Percentiles rank a stretch among this genome's conserved stretches.
These are phyloP conservation scores for Fusarium verrucosum DNA, from an alignment of 2,329 filamentous ascomycete species.

Conservation along the genomic window DNA sequence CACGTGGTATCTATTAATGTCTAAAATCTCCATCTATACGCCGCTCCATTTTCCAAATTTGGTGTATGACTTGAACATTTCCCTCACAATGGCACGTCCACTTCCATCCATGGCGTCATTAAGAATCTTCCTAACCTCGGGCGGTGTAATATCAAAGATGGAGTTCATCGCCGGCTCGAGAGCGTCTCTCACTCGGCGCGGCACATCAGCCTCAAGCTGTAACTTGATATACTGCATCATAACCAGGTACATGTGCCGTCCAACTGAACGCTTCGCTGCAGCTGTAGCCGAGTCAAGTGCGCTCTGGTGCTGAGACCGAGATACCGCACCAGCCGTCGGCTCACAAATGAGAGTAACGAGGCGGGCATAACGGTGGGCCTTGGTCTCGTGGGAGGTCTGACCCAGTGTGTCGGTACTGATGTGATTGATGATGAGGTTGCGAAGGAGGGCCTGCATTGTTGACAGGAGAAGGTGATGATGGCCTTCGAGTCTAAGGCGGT, in stretches of 20 bases:
- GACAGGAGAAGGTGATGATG: conserved; percentile 68
- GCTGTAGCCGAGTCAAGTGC: conserved; percentile 68
- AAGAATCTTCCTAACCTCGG: conserved; percentile 64
- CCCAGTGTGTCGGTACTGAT: conserved; percentile 29
- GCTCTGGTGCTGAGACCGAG: conserved; percentile 55
- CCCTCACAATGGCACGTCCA: conserved; percentile 66
- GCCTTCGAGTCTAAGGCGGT: conserved; percentile 68
- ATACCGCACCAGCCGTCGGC: conserved; percentile 65
- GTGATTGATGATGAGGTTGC: conserved; percentile 57
- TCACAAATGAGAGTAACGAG: conserved; percentile 69
- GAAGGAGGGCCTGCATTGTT: conserved; percentile 65
- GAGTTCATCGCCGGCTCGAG: conserved; percentile 67
- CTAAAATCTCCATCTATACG: conserved; percentile 51
- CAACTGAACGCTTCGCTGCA: conserved; percentile 68
- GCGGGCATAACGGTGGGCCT: conserved; percentile 63
- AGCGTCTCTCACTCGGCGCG: conserved; percentile 61
- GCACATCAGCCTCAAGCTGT: conserved; percentile 65
- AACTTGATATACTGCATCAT: conserved; percentile 68
- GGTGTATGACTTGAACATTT: conserved; percentile 67
- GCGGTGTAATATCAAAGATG: conserved; percentile 66
- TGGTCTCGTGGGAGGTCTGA: conserved; percentile 50
- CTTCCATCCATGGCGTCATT: conserved; percentile 68
- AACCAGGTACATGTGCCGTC: conserved; percentile 69
- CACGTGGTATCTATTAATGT: conserved; percentile 33
- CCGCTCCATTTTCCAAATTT: conserved; percentile 73